Conservation (phyloP, 2,329 filamentous ascomycete species). For the Botrytis medusae region DNA sequence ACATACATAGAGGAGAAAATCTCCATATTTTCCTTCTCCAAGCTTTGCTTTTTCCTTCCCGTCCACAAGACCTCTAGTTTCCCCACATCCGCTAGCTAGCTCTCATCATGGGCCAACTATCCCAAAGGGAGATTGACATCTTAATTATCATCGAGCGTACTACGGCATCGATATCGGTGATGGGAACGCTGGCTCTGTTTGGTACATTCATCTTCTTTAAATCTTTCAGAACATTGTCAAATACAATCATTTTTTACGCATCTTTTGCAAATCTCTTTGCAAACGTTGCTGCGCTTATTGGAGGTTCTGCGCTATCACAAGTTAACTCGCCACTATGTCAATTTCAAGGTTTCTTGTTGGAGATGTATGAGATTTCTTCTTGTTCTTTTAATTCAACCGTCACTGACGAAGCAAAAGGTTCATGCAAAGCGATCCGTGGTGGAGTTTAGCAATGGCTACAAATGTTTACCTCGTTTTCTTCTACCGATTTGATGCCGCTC, state of each 20-base stretch:
- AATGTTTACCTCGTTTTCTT: conserved; percentile 64
- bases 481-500: conserved; percentile 50
- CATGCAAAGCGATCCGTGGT: conserved; percentile 52
- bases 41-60: not conserved
- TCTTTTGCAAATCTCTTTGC: conserved; percentile 60
- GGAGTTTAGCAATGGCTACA: conserved; percentile 59
- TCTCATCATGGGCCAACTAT: conserved; percentile 25
- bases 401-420: conserved; percentile 60
- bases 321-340: conserved; percentile 51
- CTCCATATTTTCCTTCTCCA: not conserved
- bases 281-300: conserved; percentile 58
- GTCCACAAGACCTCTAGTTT: conserved; percentile 1
- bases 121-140: conserved; percentile 46
- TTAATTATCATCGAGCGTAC: conserved; percentile 65
- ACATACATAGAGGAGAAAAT: conserved; percentile 16
- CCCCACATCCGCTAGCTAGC: conserved; percentile 3
- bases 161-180: conserved; percentile 68
- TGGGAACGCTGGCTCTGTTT: conserved; percentile 71
- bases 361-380: conserved; percentile 67
- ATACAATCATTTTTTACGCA: conserved; percentile 62
- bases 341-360: conserved; percentile 77
- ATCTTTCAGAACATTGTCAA: conserved; percentile 78
- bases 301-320: conserved; percentile 44
- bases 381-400: not conserved
- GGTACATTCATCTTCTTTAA: conserved; percentile 66